Conservation (phyloP, 306 rosid genomes). For the Macrotyloma uniflorum region DNA sequence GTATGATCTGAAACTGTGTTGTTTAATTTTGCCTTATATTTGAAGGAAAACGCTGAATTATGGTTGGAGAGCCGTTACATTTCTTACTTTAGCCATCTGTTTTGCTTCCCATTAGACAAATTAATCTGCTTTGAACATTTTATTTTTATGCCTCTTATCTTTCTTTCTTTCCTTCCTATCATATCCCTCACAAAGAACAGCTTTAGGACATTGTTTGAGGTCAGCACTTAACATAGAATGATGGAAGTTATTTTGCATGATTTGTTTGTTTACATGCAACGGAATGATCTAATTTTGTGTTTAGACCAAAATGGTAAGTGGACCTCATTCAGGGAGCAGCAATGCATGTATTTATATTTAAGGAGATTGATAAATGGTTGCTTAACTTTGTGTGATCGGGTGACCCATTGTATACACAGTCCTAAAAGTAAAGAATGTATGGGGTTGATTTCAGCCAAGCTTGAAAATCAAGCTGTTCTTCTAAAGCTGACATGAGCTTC, state of each 20-base stretch:
- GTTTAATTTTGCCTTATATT: slow-evolving; percentile 28
- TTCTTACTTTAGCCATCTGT: background rate
- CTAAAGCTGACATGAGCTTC: too few species aligned
- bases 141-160: background rate
- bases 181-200: background rate
- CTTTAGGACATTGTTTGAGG: slow-evolving; percentile 25
- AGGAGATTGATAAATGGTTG: too few species aligned
- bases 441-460: too few species aligned
- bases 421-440: too few species aligned
- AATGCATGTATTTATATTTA: too few species aligned
- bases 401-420: too few species aligned
- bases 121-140: background rate
- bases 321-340: slow-evolving; percentile 21
- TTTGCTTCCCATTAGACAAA: background rate
- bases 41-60: background rate
- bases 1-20: slow-evolving; percentile 10
- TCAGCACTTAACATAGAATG: background rate
- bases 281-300: slow-evolving; percentile 3
- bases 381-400: too few species aligned
- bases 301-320: background rate
- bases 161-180: background rate
- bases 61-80: slow-evolving; percentile 4
- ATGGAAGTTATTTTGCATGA: slow-evolving; percentile 2
- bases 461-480: too few species aligned
- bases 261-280: slow-evolving; percentile 17